A percentile compares a stretch with the other conserved stretches of the same genome.
Evolutionary conservation across 2,329 filamentous ascomycete species (phyloP).

Genomic region (Claviceps arundinis): DNA sequence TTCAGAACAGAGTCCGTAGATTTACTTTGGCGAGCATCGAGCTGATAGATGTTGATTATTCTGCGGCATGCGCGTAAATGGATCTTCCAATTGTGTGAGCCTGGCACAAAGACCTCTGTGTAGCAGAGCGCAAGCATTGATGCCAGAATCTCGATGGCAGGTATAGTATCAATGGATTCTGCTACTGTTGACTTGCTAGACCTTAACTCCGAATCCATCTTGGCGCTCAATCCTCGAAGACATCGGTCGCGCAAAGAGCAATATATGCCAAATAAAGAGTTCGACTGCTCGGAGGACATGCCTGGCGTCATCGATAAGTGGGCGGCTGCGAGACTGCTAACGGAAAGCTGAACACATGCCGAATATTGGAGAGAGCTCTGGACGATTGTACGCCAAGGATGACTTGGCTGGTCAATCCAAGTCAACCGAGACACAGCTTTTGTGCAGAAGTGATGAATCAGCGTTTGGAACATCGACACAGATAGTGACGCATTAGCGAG

Average conservation of each 20-base stretch:
- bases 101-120: constrained; percentile 6
- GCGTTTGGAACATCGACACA: constrained; percentile 6
- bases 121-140: constrained; percentile 7
- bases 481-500: not conserved
- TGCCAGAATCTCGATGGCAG: constrained; percentile 3
- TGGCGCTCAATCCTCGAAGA: constrained; percentile 2
- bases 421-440: constrained; percentile 10
- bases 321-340: constrained; percentile 5
- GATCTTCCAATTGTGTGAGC: constrained; percentile 5
- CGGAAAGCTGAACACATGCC: constrained; percentile 8
- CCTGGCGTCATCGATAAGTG: constrained; percentile 5
- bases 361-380: constrained; percentile 6
- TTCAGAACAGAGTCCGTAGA: constrained; percentile 2
- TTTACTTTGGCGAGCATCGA: not conserved
- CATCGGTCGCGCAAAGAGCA: constrained; percentile 2
- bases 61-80: constrained; percentile 6
- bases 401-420: constrained; percentile 11
- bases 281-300: not conserved
- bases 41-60: constrained; percentile 1
- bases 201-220: constrained; percentile 1
- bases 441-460: constrained; percentile 10
- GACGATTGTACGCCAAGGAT: constrained; percentile 9
- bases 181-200: not conserved
- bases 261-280: constrained; percentile 1
- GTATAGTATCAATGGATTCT: not conserved